Evolutionary conservation across 2,329 filamentous ascomycete genomes (phyloP), one percentile per base, ranked within the genome.

Genomic region (Rutstroemia sydowiana): DNA sequence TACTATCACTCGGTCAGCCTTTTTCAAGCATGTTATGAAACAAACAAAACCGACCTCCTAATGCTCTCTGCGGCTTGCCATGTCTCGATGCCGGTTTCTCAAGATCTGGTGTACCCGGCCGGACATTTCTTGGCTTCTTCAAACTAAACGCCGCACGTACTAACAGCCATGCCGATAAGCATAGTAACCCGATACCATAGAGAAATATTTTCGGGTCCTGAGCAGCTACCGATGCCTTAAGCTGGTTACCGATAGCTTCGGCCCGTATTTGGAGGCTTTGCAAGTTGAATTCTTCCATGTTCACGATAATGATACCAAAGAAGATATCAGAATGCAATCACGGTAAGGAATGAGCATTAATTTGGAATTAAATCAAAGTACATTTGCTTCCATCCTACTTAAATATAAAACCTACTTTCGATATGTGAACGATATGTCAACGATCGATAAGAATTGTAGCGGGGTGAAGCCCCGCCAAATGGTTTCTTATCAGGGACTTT

Each of bases 71-170:
- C 7, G 59, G 55, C 51, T 66, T 66, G 41, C 59, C 60, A 9
- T 55, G 58, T 37, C 55, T 56, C 18, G 55, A 47, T 39, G 52
- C 52, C n/a, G 57, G 55, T 45, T 64, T 65, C 50, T 65, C 63
- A 45, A 66, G 50, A 44, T 62, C 61, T 37, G 63, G 63, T 11
- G 63, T 66, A 20, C 52, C 37, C 14, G 60, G 59, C 36, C 61
- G 48, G 20, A 34, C 56, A 20, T 45, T 20, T 44, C 52, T 50
- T 40, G 57, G 47, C 44, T 58, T 60, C 49, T 58, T 62, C 43
- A 63, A 52, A 37, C 57, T 51, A n/a, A 53, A 48, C 10, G 54
- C 41, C 1, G 47, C 54, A 32, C 55, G 55, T 37, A 58, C 16
- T 11, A 63, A 47, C n/a, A 64, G 55, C 60, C 58, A 65, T 28